A percentile compares a stretch with the other conserved stretches of the same genome.
Conservation (phyloP, 2,329 filamentous ascomycete species). For the Botrytis fragariae region DNA sequence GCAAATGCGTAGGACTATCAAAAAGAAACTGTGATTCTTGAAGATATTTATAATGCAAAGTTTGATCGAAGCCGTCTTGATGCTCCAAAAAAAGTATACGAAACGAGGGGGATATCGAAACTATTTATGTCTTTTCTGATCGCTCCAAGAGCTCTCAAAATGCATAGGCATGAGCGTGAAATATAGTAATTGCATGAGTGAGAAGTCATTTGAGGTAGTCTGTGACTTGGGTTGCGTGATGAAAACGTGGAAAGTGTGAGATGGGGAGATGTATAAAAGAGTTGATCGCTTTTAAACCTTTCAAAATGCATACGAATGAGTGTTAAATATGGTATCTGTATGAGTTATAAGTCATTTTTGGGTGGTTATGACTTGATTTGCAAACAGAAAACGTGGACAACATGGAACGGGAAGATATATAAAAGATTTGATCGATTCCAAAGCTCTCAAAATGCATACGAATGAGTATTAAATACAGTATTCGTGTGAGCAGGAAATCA, state of each 20-base stretch:
- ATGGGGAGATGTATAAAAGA: no score
- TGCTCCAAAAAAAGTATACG: neutral
- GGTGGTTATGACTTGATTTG: neutral
- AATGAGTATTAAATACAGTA: no score
- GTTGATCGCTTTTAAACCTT: no score
- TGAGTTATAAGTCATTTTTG: neutral
- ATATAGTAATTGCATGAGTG: no score
- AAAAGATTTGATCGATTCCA: no score
- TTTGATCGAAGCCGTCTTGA: neutral
- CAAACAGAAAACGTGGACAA: neutral
- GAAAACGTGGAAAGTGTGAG: neutral
- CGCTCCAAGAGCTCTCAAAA: neutral
- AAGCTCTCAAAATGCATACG: no score
- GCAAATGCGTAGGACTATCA: neutral
- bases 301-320: neutral
- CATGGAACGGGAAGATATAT: no score
- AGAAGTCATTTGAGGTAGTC: no score
- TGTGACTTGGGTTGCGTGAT: neutral
- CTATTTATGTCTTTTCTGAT: neutral
- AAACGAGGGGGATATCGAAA: neutral
- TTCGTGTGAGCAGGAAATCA: no score
- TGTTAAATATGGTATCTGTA: neutral
- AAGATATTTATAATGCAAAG: neutral
- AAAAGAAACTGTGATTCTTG: neutral
- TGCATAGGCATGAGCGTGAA: neutral